A percentile compares a stretch with the other conserved stretches of the same genome.
Conservation (phyloP, 768 basidiomycete genomes). For the Hysterangium stoloniferum region DNA sequence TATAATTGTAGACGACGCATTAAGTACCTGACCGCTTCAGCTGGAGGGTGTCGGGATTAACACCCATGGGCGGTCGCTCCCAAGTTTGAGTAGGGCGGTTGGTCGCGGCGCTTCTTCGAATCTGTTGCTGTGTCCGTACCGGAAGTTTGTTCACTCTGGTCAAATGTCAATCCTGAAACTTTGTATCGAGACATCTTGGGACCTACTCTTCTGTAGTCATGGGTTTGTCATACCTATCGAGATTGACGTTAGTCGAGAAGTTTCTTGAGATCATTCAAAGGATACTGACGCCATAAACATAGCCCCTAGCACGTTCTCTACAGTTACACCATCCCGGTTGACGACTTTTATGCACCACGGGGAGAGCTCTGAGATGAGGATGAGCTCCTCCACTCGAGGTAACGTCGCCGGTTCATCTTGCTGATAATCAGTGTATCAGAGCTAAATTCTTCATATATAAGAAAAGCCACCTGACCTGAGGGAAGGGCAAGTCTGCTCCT, state of each 20-base stretch:
- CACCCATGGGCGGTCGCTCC: conserved; percentile 27
- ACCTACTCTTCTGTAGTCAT: conserved; percentile 7
- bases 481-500: conserved; percentile 38
- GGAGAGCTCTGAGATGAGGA: conserved; percentile 48
- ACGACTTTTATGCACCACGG: conserved; percentile 77
- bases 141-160: conserved; percentile 43
- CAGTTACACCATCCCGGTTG: conserved; percentile 67
- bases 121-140: conserved; percentile 59
- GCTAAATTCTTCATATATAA: conserved; percentile 14
- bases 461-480: neutral
- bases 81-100: too few relatives aligned
- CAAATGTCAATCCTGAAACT: conserved; percentile 10
- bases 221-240: conserved; percentile 2
- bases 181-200: neutral
- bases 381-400: conserved; percentile 54
- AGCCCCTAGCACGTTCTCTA: conserved; percentile 66
- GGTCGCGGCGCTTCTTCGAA: conserved; percentile 56
- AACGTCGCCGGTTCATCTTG: conserved; percentile 63
- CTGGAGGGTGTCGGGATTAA: neutral
- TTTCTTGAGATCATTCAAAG: too few relatives aligned
- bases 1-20: conserved; percentile 1
- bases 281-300: conserved; percentile 36
- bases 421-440: conserved; percentile 11
- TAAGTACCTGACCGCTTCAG: neutral
- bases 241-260: neutral